Evolutionary conservation across 176 grass and related monocot species (phyloP).

Genomic region (Zea mays): Zm-B73-REFERENCE-NAM-5.0 NC_050098.1:132712501-132713000

Average conservation of each 20-base stretch:
- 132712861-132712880: slow-evolving; percentile 29
- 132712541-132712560: slow-evolving; percentile 49
- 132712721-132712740: slow-evolving; percentile 48
- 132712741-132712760: slow-evolving; percentile 44
- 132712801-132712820: slow-evolving; percentile 38
- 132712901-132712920: slow-evolving; percentile 36
- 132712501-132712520: slow-evolving; percentile 52
- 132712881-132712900: slow-evolving; percentile 37
- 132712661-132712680: slow-evolving; percentile 14
- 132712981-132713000: slow-evolving; percentile 38
- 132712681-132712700: slow-evolving; percentile 30
- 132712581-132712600: background rate
- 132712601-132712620: slow-evolving; percentile 49
- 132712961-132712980: slow-evolving; percentile 39
- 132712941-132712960: slow-evolving; percentile 38
- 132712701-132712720: slow-evolving; percentile 47
- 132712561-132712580: slow-evolving; percentile 54
- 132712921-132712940: slow-evolving; percentile 41
- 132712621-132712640: slow-evolving; percentile 65
- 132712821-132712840: background rate
- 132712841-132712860: background rate
- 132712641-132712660: slow-evolving; percentile 50
- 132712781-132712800: slow-evolving; percentile 4
- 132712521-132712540: slow-evolving; percentile 47
- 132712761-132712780: slow-evolving; percentile 10